Conservation (phyloP, 2,329 filamentous ascomycete genomes). For the Cladosporium colombiae region DNA sequence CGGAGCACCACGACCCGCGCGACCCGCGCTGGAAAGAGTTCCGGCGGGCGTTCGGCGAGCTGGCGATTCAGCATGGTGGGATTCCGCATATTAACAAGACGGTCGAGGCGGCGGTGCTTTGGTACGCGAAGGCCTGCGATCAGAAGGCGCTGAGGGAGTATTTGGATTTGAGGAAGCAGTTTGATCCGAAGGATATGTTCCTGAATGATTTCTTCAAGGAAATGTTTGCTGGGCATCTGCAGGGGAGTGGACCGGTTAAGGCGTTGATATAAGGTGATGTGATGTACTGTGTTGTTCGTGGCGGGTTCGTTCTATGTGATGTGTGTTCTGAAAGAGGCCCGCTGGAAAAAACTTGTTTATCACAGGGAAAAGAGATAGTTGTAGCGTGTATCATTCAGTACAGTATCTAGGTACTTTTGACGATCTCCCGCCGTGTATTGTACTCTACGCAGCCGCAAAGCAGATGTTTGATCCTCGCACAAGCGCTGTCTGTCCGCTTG, state of each 20-base stretch:
- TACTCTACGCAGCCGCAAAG: background rate
- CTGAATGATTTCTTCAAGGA: constrained; percentile 19
- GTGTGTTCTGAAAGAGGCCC: background rate
- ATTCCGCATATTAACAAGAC: constrained; percentile 23
- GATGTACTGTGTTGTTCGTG: background rate
- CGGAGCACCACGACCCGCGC: constrained; percentile 16
- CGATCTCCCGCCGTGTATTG: background rate
- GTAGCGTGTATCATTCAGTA: background rate
- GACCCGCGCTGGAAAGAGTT: constrained; percentile 20
- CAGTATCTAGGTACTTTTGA: background rate
- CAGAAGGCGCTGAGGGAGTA: constrained; percentile 16
- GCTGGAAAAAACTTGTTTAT: background rate
- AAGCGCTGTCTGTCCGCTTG: background rate
- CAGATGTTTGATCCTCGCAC: background rate
- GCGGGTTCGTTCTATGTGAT: background rate
- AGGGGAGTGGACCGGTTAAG: background rate
- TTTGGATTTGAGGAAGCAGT: constrained; percentile 10
- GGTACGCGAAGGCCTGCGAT: constrained; percentile 21
- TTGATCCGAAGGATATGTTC: constrained; percentile 20
- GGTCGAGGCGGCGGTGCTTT: constrained; percentile 11
- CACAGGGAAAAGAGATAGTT: background rate
- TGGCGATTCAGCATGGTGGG: constrained; percentile 21
- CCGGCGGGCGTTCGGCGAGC: constrained; percentile 12
- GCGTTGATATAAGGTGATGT: background rate
- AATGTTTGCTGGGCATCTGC: constrained; percentile 10